phyloP scores from a whole-genome alignment of 1,284 basidiomycete species.

The Malassezia brasiliensis region DNA sequence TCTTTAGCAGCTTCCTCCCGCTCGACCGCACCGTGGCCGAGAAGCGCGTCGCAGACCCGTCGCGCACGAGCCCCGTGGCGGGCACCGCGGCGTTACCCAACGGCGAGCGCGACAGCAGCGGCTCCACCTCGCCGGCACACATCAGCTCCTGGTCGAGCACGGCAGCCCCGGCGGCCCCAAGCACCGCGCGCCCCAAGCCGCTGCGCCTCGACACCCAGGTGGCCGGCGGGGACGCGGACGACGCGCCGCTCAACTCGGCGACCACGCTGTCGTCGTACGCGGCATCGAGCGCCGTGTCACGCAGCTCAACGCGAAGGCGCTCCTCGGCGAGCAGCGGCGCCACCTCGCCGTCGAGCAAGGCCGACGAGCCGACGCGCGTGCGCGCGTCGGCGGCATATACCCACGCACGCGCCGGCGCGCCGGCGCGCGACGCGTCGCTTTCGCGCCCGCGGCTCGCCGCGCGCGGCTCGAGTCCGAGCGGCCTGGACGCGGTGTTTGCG shows the following conservation, averaged over 20 bases:
- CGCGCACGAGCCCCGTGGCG: too few species aligned
- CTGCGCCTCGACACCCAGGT: background rate
- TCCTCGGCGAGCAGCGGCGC: background rate
- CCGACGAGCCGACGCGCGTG: too few species aligned
- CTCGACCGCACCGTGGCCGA: constrained; percentile 1
- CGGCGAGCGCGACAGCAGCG: too few species aligned
- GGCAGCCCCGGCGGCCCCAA: background rate
- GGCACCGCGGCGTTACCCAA: too few species aligned
- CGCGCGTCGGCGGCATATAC: too few species aligned
- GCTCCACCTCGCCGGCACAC: background rate
- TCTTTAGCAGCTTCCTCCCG: background rate
- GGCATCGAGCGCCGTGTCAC: background rate
- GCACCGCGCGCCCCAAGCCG: background rate
- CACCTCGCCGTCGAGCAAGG: background rate
- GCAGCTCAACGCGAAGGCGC: background rate
- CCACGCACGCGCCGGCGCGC: too few species aligned
- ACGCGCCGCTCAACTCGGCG: background rate
- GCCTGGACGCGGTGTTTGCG: background rate
- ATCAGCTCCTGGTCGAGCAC: background rate
- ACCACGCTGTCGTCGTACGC: background rate
- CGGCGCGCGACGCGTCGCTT: too few species aligned
- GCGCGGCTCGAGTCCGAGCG: background rate
- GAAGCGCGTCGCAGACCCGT: background rate
- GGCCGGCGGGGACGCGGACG: background rate
- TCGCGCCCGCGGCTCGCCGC: too few species aligned